phyloP scores from a whole-genome alignment of 2,329 filamentous ascomycete species.

The Monilinia vaccinii-corymbosi region DNA sequence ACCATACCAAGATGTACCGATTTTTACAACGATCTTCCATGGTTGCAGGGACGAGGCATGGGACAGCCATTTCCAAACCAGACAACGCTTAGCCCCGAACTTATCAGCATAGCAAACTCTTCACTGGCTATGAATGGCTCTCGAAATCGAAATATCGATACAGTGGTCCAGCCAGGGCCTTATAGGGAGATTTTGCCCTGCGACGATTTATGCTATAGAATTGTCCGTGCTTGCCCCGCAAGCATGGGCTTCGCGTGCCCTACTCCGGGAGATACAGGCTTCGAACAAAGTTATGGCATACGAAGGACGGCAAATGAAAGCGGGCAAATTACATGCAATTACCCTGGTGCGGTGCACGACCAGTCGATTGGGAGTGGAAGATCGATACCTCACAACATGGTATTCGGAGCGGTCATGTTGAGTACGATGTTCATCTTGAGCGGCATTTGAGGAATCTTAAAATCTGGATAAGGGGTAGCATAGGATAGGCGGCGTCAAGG shows the following conservation, averaged over 20 bases:
- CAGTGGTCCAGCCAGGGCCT: constrained; percentile 65
- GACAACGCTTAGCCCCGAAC: constrained; percentile 38
- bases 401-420: constrained; percentile 12
- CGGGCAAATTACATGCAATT: constrained; percentile 45
- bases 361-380: constrained; percentile 45
- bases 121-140: constrained; percentile 40
- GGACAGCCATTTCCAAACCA: constrained; percentile 63
- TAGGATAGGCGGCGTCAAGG: constrained; percentile 22
- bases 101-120: constrained; percentile 22
- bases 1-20: constrained; percentile 89
- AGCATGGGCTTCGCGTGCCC: constrained; percentile 71
- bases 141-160: constrained; percentile 66
- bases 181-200: constrained; percentile 93
- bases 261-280: constrained; percentile 32
- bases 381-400: constrained; percentile 30
- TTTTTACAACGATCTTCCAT: constrained; percentile 47
- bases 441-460: constrained; percentile 5
- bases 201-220: constrained; percentile 74
- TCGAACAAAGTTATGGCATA: constrained; percentile 39
- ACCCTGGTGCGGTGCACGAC: constrained; percentile 49
- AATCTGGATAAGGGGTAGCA: constrained; percentile 2
- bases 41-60: constrained; percentile 59
- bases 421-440: constrained; percentile 20
- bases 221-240: constrained; percentile 79
- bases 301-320: constrained; percentile 20